These are phyloP conservation scores for Cutaneotrichosporon dermatis DNA, from an alignment of 1,284 basidiomycete species.

Conservation along the genomic window DNA sequence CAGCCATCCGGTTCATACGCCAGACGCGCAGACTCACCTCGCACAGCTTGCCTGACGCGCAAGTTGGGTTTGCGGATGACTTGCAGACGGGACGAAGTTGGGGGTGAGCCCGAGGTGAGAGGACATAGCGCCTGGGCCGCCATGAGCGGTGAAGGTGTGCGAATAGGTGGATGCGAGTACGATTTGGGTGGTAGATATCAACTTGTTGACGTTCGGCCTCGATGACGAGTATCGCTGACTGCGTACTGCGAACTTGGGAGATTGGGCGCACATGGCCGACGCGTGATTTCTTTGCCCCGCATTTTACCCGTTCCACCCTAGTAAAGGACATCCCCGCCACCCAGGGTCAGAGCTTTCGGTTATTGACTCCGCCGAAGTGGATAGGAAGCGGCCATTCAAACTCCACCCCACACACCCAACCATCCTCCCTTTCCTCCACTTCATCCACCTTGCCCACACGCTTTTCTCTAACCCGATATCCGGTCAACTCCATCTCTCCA, in stretches of 20 bases:
- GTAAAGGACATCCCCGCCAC: not conserved
- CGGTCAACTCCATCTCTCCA: not conserved
- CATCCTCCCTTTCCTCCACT: not conserved
- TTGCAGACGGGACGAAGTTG: conserved; percentile 23
- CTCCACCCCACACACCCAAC: not conserved
- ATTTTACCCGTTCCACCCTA: too few species aligned
- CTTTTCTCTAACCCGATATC: not conserved
- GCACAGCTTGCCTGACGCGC: conserved; percentile 40
- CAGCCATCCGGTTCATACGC: too few species aligned
- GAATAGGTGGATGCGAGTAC: not conserved
- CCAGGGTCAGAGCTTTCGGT: not conserved
- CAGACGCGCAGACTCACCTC: conserved; percentile 31
- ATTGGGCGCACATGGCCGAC: conserved; percentile 3
- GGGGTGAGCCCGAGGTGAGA: not conserved
- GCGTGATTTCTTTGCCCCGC: too few species aligned
- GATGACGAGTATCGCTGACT: too few species aligned
- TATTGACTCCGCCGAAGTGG: not conserved
- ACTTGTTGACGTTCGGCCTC: not conserved
- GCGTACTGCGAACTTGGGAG: too few species aligned
- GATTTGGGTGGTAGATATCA: not conserved
- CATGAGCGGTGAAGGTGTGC: not conserved
- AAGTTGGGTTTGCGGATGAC: conserved; percentile 32
- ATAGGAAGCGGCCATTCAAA: too few species aligned
- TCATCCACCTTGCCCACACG: not conserved
- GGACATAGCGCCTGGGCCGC: conserved; percentile 1